These are phyloP conservation scores for Fraxinus cuspidata DNA, from an alignment of 257 asterid species.

Conservation along the genomic window DNA sequence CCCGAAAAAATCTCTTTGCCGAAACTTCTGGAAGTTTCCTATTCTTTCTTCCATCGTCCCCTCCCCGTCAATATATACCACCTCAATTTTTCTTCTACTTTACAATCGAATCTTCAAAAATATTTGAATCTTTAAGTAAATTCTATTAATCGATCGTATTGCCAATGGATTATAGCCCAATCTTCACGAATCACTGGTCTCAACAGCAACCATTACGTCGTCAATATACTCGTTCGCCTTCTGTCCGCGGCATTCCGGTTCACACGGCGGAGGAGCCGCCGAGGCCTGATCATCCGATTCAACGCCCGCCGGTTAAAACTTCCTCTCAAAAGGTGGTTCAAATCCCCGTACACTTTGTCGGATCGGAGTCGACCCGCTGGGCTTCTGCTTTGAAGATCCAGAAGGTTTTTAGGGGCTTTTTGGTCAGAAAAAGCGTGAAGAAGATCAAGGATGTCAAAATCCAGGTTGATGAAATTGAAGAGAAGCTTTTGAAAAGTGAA, in stretches of 20 bases:
- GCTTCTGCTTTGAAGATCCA: slow-evolving; percentile 67
- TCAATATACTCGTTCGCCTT: not conserved
- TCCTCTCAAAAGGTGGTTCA: slow-evolving; percentile 45
- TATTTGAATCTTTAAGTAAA: not conserved
- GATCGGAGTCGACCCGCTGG: slow-evolving; percentile 32
- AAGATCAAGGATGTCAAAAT: slow-evolving; percentile 42
- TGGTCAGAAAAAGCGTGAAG: slow-evolving; percentile 61
- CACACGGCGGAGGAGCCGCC: not conserved
- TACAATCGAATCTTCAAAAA: not conserved
- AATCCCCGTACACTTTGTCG: slow-evolving; percentile 65
- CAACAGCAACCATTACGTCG: not conserved
- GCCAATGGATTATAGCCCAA: slow-evolving; percentile 43
- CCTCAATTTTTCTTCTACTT: not conserved
- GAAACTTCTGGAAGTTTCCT: slow-evolving; percentile 37
- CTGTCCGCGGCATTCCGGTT: not conserved
- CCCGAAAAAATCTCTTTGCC: not conserved
- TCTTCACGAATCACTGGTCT: slow-evolving; percentile 33
- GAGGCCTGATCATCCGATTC: not conserved
- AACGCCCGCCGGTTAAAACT: not conserved
- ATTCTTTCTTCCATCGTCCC: not conserved
- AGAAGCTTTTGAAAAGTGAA: slow-evolving; percentile 36
- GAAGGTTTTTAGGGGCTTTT: slow-evolving; percentile 70
- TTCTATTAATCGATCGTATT: not conserved
- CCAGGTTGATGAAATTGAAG: slow-evolving; percentile 67
- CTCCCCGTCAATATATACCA: not conserved